These are phyloP conservation scores for Botryotinia globosa DNA, from an alignment of 2,329 filamentous ascomycete species.

Conservation along the genomic window DNA sequence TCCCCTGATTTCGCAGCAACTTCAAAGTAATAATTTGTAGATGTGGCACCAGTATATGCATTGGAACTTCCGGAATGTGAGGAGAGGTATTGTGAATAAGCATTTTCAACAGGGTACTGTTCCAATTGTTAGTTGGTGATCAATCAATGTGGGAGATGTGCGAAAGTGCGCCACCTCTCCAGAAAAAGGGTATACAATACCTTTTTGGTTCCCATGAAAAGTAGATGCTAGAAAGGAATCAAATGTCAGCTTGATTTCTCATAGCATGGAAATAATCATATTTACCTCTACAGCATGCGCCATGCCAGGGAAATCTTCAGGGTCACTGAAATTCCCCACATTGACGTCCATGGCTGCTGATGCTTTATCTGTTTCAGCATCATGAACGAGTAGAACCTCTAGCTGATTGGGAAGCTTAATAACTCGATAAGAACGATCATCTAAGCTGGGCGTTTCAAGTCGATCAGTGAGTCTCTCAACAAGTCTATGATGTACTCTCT, in stretches of 20 bases:
- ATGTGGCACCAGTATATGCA: conserved; percentile 88
- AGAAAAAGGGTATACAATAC: conserved; percentile 41
- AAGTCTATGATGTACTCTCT: conserved; percentile 32
- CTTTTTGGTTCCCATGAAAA: conserved; percentile 99
- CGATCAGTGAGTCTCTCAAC: conserved; percentile 57
- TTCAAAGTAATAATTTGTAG: conserved; percentile 98
- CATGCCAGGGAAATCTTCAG: conserved; percentile 87
- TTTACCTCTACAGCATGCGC: conserved; percentile 80
- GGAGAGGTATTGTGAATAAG: conserved; percentile 89
- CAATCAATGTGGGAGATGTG: conserved; percentile 7
- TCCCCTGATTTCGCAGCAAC: conserved; percentile 79
- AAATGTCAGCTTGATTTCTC: conserved; percentile 43
- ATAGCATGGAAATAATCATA: background rate
- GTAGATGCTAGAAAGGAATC: conserved; percentile 47
- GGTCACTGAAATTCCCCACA: conserved; percentile 92
- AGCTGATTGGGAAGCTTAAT: conserved; percentile 84
- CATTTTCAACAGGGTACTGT: conserved; percentile 88
- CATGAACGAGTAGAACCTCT: conserved; percentile 88
- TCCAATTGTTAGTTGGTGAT: conserved; percentile 26
- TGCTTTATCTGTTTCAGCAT: conserved; percentile 93
- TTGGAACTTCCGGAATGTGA: conserved; percentile 90
- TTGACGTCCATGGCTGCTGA: conserved; percentile 94
- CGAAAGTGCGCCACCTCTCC: conserved; percentile 12
- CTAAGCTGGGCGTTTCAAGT: conserved; percentile 78
- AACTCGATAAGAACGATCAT: conserved; percentile 85